Evolutionary conservation across 805 yeast genomes (phyloP).

Genomic region (Saccharomyces eubayanus): DNA sequence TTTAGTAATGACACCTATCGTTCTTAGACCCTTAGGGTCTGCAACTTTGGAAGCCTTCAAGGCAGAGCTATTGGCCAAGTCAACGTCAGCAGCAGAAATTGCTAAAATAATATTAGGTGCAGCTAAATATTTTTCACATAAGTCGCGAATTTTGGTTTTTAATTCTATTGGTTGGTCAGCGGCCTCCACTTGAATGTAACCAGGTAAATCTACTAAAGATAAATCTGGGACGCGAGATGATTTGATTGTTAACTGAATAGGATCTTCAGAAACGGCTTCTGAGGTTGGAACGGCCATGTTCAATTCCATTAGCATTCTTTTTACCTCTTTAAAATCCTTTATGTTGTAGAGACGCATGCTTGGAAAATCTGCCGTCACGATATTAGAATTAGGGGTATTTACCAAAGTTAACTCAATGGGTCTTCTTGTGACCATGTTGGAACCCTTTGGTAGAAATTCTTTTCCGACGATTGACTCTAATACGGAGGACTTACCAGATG

Average conservation of each 20-base stretch:
- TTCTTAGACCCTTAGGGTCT: conserved; percentile 91
- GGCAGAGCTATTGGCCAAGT: conserved; percentile 92
- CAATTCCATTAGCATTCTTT: conserved; percentile 73
- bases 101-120: conserved; percentile 93
- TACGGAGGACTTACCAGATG: conserved; percentile 95
- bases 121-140: conserved; percentile 80
- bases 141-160: conserved; percentile 64
- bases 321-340: conserved; percentile 84
- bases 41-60: conserved; percentile 79
- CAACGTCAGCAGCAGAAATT: conserved; percentile 96
- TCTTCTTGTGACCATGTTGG: conserved; percentile 95
- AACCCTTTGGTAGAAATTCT: conserved; percentile 93
- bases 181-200: conserved; percentile 93
- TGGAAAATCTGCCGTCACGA: conserved; percentile 90
- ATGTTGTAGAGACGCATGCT: conserved; percentile 72
- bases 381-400: conserved; percentile 71
- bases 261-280: conserved; percentile 86
- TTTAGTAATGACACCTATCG: conserved; percentile 93
- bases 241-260: conserved; percentile 83
- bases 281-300: conserved; percentile 85
- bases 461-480: conserved; percentile 96
- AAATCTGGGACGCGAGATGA: conserved; percentile 90
- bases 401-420: conserved; percentile 92
- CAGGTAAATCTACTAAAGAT: conserved; percentile 91
- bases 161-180: conserved; percentile 88